Evolutionary conservation across 106 monocot species (phyloP), one percentile per base, ranked within the genome.

Genomic region (Apostasia ramifera): DNA sequence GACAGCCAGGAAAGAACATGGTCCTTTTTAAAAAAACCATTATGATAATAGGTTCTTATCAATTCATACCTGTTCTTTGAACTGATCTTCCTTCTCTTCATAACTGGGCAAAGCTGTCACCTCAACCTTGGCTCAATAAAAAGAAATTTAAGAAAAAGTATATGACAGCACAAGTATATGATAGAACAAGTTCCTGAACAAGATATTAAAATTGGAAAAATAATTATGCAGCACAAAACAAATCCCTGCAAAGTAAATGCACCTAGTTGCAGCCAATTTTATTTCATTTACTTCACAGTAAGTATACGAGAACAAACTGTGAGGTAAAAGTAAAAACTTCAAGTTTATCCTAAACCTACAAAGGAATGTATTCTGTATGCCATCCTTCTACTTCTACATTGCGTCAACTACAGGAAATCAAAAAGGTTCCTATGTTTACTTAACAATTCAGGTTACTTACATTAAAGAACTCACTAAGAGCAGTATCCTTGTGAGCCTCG

Each of bases 41-140:
- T 40, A 59, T 59, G n/a, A 59, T 40, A 2, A 59, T 8, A 39
- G 9, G 6, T 44, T 5, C 4, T 44, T 44, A 43, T 8, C 46
- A 40, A 5, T 48, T 40, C 2, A 43, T 81, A 82, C 86, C 79
- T 86, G 67, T 7, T 82, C 73, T 38, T 68, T 80, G 57, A 82
- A 86, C 71, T 74, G 70, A 44, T 82, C 76, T 79, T 82, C 86
- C 66, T 82, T 86, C 40, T 79, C 76, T 74, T 86, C 86, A 77
- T 76, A 86, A 68, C 79, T 86, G 10, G 82, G 44, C 76, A 82
- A 68, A 76, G 82, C 76, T n/a, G 79, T 78, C 40, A 81, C 81
- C 59, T 81, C 78, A 45, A 85, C 81, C 81, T 85, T 67, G 44
- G 26, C 4, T 40, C n/a, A 1, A 40, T 2, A 46, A 52, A 58